Conservation (phyloP, 164 flowering plant species). For the Vitis rotundifolia region DNA sequence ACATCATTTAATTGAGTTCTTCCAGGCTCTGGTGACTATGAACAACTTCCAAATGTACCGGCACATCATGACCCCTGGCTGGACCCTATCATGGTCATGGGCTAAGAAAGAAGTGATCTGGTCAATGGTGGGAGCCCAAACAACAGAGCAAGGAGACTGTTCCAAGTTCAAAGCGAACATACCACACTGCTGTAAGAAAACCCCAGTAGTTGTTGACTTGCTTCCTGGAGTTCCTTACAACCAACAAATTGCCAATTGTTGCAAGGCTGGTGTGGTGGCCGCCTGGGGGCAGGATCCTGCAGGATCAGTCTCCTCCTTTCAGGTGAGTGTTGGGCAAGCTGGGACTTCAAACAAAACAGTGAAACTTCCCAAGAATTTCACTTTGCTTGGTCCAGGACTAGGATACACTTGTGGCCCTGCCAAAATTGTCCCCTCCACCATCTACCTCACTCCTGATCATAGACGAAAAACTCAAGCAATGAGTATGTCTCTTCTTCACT, state of each 20-base stretch:
- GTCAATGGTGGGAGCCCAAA: slow-evolving; percentile 65
- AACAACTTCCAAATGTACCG: slow-evolving; percentile 67
- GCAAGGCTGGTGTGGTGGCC: slow-evolving; percentile 62
- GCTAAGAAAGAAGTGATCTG: slow-evolving; percentile 69
- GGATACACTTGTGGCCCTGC: slow-evolving; percentile 64
- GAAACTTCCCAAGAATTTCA: slow-evolving; percentile 64
- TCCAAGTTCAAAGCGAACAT: slow-evolving; percentile 58
- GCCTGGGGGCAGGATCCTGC: slow-evolving; percentile 70
- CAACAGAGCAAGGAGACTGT: slow-evolving; percentile 73
- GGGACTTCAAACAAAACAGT: slow-evolving; percentile 71
- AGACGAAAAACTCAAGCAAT: slow-evolving; percentile 50
- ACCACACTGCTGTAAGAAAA: slow-evolving; percentile 66
- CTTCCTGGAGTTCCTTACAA: slow-evolving; percentile 69
- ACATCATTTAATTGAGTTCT: neutral
- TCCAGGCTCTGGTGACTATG: slow-evolving; percentile 65
- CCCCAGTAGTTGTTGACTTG: slow-evolving; percentile 58
- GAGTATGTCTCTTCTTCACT: slow-evolving; percentile 33
- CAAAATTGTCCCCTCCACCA: slow-evolving; percentile 45
- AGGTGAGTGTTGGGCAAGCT: slow-evolving; percentile 61
- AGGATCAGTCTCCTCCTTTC: slow-evolving; percentile 52
- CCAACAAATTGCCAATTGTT: slow-evolving; percentile 61
- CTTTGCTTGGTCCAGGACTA: slow-evolving; percentile 62
- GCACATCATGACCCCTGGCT: slow-evolving; percentile 63
- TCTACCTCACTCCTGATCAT: slow-evolving; percentile 46
- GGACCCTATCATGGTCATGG: slow-evolving; percentile 68